These are phyloP conservation scores for Ophiostoma pallidulum DNA, from an alignment of 2,329 filamentous ascomycete species.

Conservation along the genomic window DNA sequence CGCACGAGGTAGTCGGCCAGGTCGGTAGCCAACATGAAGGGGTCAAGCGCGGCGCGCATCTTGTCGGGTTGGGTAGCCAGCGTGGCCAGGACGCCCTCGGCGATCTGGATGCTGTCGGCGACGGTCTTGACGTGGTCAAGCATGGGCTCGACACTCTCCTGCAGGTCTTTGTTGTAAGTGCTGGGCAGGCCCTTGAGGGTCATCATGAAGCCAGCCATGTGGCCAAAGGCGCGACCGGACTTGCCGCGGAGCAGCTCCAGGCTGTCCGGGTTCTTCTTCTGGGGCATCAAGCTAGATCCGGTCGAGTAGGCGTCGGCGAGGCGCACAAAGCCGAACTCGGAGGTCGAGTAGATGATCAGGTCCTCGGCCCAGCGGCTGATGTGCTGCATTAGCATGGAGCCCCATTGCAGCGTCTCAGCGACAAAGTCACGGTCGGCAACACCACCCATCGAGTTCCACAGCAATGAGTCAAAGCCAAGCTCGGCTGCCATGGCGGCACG, in stretches of 20 bases:
- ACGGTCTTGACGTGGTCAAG: constrained; percentile 77
- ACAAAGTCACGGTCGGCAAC: constrained; percentile 76
- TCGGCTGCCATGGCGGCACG: constrained; percentile 70
- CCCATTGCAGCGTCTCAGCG: constrained; percentile 73
- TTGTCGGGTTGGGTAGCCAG: constrained; percentile 59
- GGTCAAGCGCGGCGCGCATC: constrained; percentile 71
- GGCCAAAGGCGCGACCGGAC: constrained; percentile 65
- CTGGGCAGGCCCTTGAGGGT: constrained; percentile 62
- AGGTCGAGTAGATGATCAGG: constrained; percentile 69
- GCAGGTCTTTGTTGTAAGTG: constrained; percentile 88
- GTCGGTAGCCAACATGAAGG: constrained; percentile 74
- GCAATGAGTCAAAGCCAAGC: constrained; percentile 65
- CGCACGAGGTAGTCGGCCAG: constrained; percentile 58
- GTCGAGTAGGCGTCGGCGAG: constrained; percentile 74
- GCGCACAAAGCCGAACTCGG: constrained; percentile 67
- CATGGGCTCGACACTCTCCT: constrained; percentile 79
- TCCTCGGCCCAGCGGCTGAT: constrained; percentile 77
- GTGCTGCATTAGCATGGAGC: constrained; percentile 67
- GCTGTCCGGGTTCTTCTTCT: constrained; percentile 76
- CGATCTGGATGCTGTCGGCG: constrained; percentile 71
- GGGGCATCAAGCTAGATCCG: constrained; percentile 66
- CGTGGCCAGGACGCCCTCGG: constrained; percentile 69
- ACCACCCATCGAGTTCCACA: constrained; percentile 69
- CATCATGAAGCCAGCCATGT: constrained; percentile 64
- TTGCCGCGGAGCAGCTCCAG: constrained; percentile 66